Evolutionary conservation across 2,329 filamentous ascomycete species (phyloP), one percentile per base, ranked within the genome.

Genomic region (Pyrenochaeta sp.): DNA sequence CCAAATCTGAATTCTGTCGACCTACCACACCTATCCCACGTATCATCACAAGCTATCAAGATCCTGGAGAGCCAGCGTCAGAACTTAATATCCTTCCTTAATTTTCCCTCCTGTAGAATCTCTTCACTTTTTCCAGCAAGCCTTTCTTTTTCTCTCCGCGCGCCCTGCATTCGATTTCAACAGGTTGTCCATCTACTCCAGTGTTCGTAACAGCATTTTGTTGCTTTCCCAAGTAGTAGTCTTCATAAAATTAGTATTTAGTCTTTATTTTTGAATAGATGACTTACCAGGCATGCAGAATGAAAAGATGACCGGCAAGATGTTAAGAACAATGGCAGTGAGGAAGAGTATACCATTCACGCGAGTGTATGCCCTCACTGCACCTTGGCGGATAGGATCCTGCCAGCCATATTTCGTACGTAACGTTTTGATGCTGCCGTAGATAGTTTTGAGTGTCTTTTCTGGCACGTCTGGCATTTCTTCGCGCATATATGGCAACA

Each of bases 271-370:
- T 14, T 4, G 10, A 10, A 40, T 18, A 36, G n/a, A 17, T 15
- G 33, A 49, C 45, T 49, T 49, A 49, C 51, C 45, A 7, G 78
- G 76, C 76, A 79, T 78, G 57, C 76, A 77, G 18, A 79, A 62
- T 1, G 75, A 63, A 3, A 73, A 75, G 23, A 78, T 43, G 0
- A 77, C 37, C 1, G 77, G 68, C 0, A 79, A 49, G 14, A 43
- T 50, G 23, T 74, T 62, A 14, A 79, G 54, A 3, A 58, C 51
- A 18, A 78, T 51, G 5, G 75, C 58, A 1, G 66, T 55, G 7
- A 72, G 69, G 23, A 69, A 65, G 12, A 79, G 77, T 32, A 74
- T 70, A 0, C 76, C 76, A 45, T 78, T 73, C 11, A 69, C 68
- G 12, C 56, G 47, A 6, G 73, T 55, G 49, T 78, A 78, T 2